Evolutionary conservation across 331 rosid genomes (phyloP).

Genomic region (Arachis monticola): DNA sequence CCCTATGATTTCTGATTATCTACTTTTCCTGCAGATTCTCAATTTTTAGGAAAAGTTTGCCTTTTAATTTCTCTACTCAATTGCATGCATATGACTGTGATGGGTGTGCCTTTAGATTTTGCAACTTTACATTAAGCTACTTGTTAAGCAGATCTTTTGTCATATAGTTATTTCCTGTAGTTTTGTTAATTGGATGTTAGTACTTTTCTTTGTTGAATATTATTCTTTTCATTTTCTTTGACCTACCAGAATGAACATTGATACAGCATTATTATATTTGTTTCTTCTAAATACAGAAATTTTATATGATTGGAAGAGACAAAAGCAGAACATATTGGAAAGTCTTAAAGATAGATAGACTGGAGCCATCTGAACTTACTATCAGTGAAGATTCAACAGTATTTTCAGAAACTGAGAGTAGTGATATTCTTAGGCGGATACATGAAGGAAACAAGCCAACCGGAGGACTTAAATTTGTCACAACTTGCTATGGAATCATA

Average conservation of each 20-base stretch:
- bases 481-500: constrained; percentile 87
- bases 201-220: background rate
- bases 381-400: constrained; percentile 72
- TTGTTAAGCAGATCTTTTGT: background rate
- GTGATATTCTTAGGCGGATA: constrained; percentile 80
- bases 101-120: background rate
- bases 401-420: constrained; percentile 83
- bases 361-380: constrained; percentile 70
- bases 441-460: constrained; percentile 89
- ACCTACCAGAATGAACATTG: background rate
- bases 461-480: constrained; percentile 91
- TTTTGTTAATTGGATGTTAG: background rate
- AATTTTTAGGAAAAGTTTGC: background rate
- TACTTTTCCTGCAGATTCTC: background rate
- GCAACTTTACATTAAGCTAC: background rate
- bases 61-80: background rate
- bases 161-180: background rate
- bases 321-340: constrained; percentile 81
- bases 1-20: background rate
- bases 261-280: constrained; percentile 22
- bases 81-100: background rate
- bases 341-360: constrained; percentile 85
- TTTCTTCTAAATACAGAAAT: constrained; percentile 61
- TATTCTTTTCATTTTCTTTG: background rate
- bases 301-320: constrained; percentile 94